Evolutionary conservation across 2,329 filamentous ascomycete genomes (phyloP).

Genomic region (Parascedosporium putredinis): DNA sequence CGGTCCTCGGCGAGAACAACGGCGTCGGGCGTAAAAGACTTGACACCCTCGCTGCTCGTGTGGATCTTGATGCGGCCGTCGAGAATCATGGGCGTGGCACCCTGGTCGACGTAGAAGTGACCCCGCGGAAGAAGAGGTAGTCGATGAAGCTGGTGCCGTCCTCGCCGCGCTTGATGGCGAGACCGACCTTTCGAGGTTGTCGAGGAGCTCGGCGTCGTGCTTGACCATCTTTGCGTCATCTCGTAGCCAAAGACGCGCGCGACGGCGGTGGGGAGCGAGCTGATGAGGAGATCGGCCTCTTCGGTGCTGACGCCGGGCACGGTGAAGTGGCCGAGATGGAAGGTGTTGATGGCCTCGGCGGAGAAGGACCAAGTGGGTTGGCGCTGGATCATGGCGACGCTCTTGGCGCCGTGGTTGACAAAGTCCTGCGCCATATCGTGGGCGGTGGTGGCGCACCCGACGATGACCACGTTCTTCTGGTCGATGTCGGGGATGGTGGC

Average conservation of each 20-base stretch:
- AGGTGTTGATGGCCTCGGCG: constrained; percentile 26
- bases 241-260: constrained; percentile 32
- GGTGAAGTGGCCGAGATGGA: constrained; percentile 28
- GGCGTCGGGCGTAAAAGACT: constrained; percentile 18
- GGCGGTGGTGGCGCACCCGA: constrained; percentile 31
- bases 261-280: constrained; percentile 35
- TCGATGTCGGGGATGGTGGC: constrained; percentile 14
- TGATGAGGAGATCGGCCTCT: constrained; percentile 36
- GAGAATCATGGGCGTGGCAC: constrained; percentile 26
- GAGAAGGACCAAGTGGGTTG: constrained; percentile 38
- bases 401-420: constrained; percentile 31
- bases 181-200: constrained; percentile 34
- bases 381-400: constrained; percentile 44
- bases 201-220: constrained; percentile 30
- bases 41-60: constrained; percentile 20
- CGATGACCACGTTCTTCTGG: constrained; percentile 32
- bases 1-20: constrained; percentile 22
- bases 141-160: constrained; percentile 25
- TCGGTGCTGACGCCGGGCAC: constrained; percentile 31
- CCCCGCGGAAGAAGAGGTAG: constrained; percentile 28
- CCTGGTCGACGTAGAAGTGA: constrained; percentile 33
- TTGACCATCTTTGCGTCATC: constrained; percentile 28
- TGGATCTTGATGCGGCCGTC: constrained; percentile 30
- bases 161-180: constrained; percentile 24
- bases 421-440: constrained; percentile 42